Evolutionary conservation across 257 asterid species (phyloP).

Genomic region (Coffea eugenioides): DNA sequence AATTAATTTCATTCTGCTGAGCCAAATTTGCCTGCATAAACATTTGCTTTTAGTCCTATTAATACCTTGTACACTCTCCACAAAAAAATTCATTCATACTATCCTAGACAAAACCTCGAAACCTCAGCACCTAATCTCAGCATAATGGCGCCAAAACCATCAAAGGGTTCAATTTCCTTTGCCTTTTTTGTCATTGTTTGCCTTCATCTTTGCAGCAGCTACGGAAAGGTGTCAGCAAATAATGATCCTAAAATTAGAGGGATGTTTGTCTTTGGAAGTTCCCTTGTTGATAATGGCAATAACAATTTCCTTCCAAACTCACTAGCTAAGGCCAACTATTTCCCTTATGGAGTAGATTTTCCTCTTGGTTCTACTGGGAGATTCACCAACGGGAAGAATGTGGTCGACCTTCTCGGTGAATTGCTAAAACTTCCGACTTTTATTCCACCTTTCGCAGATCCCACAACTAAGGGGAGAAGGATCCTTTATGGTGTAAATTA

Average conservation of each 20-base stretch:
- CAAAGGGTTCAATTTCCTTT: not conserved
- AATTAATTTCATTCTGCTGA: no score
- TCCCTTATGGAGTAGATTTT: conserved; percentile 73
- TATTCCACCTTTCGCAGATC: conserved; percentile 65
- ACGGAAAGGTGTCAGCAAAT: not conserved
- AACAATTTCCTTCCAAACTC: conserved; percentile 55
- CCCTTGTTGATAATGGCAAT: conserved; percentile 81
- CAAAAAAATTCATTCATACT: not conserved
- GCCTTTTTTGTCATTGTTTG: not conserved
- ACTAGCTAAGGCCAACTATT: conserved; percentile 57
- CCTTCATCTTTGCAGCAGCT: not conserved
- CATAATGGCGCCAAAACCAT: not conserved
- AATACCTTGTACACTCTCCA: not conserved
- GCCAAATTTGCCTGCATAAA: no score
- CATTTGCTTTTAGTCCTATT: no score
- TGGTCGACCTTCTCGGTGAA: conserved; percentile 58
- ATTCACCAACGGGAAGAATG: conserved; percentile 66
- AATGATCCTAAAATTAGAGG: conserved; percentile 29
- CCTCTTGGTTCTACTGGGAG: conserved; percentile 63
- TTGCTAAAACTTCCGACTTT: conserved; percentile 35
- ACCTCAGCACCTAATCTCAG: not conserved
- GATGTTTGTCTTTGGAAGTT: conserved; percentile 86
- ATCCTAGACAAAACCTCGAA: not conserved
- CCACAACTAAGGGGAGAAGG: conserved; percentile 51
- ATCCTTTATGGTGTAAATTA: conserved; percentile 64